Evolutionary conservation across 768 basidiomycete species (phyloP).

Genomic region (Chalciporus piperatus): DNA sequence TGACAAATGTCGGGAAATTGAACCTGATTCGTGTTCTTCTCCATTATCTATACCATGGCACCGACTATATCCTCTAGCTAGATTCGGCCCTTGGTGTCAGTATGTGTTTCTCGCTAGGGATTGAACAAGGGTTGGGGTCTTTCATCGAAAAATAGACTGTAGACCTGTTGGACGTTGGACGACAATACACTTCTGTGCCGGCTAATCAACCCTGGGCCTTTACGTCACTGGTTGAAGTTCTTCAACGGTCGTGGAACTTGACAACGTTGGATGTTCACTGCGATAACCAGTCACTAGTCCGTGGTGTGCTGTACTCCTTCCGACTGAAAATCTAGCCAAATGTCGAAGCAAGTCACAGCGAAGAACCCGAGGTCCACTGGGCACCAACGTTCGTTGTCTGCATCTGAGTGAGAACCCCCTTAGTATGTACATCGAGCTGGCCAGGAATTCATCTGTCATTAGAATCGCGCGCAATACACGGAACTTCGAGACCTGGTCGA

Average conservation of each 20-base stretch:
- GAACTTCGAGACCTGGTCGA: conserved; percentile 51
- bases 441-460: conserved; percentile 4
- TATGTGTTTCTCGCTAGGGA: background rate
- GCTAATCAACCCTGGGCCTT: conserved; percentile 4
- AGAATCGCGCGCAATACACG: conserved; percentile 50
- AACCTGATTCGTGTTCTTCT: background rate
- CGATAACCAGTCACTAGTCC: background rate
- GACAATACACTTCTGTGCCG: background rate
- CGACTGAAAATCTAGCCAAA: background rate
- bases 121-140: background rate
- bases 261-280: conserved; percentile 6
- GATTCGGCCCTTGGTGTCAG: background rate
- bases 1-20: no score
- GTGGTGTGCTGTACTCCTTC: no score
- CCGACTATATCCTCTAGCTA: no score
- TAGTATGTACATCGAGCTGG: background rate
- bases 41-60: background rate
- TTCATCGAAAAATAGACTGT: no score
- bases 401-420: conserved; percentile 40
- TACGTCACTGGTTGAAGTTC: conserved; percentile 14
- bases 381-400: conserved; percentile 39
- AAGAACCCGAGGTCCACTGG: conserved; percentile 15
- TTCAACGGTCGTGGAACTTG: background rate
- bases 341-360: conserved; percentile 17
- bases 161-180: background rate